Percentiles rank a stretch among this genome's conserved stretches.
phyloP scores from a whole-genome alignment of 2,329 filamentous ascomycete genomes.

The Ascochyta viciae-villosae region DNA sequence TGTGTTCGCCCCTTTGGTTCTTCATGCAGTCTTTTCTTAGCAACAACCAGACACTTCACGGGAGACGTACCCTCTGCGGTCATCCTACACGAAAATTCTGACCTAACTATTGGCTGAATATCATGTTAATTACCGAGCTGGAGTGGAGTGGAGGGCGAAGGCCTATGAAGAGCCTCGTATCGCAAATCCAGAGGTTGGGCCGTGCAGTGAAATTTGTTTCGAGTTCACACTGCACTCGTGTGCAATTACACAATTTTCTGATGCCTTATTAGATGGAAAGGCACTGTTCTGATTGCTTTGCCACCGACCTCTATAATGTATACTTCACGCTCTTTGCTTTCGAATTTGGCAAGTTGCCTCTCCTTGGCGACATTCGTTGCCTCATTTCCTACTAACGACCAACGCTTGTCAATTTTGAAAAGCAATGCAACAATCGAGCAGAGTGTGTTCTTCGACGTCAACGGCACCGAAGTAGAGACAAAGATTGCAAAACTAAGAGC shows the following conservation, averaged over 20 bases:
- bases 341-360: background rate
- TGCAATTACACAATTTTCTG: background rate
- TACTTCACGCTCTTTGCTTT: slow-evolving; percentile 12
- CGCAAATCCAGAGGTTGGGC: background rate
- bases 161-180: background rate
- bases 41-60: too few species aligned
- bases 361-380: slow-evolving; percentile 16
- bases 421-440: slow-evolving; percentile 21
- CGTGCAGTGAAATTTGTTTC: slow-evolving; percentile 2
- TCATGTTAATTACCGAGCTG: too few species aligned
- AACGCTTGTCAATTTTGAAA: slow-evolving; percentile 6
- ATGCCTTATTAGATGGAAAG: slow-evolving; percentile 3
- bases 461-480: slow-evolving; percentile 4
- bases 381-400: slow-evolving; percentile 11
- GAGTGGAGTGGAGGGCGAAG: too few species aligned
- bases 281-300: background rate
- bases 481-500: slow-evolving; percentile 20
- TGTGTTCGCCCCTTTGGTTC: too few species aligned
- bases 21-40: too few species aligned
- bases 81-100: too few species aligned
- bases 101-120: too few species aligned
- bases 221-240: background rate
- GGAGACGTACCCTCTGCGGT: too few species aligned
- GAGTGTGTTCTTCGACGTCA: slow-evolving; percentile 19
- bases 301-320: slow-evolving; percentile 8